Evolutionary conservation across 129 eudicot species (phyloP), one percentile per base, ranked within the genome.

Genomic region (Tagetes patula): DNA sequence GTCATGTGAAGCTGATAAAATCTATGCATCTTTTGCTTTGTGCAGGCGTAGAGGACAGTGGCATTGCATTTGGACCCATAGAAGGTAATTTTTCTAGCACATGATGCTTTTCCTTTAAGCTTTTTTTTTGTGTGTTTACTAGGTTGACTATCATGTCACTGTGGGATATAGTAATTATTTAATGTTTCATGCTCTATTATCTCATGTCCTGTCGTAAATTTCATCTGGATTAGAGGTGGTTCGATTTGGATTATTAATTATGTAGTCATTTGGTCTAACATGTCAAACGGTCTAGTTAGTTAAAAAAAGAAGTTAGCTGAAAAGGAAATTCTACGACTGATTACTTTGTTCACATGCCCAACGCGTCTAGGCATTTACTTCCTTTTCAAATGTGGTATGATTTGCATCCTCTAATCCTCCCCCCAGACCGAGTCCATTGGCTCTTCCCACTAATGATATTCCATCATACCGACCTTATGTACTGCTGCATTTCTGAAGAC

Each of bases 21-120:
- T 46, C 3, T 49, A 8, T 39, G 36, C 34, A 49, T 65, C 31
- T 50, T 39, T 65, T 65, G 71, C 40, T 37, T 77, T 71, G 13
- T 69, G 76, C 85, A 87, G 92, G 88, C 70, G 69, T 82, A 50
- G 92, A 87, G 58, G 92, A 87, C 71, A 75, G 87, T 5, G 73
- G 72, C 80, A 84, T 84, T 55, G 41, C 87, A 8, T 87, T 81
- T 79, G 92, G 85, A 74, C 89, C 92, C 3, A 76, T 79, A 32
- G 92, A 87, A 84, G 89, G 92, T 80, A 82, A 53, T 55, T 54
- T 9, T 7, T 39, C 48, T 38, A 64, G 69, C 48, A 36, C 47
- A 10, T 60, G 46, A 38, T 13, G 4, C 13, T 27, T 31, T 32
- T 32, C 37, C 11, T 41, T 32, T 63, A 6, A 37, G 47, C 31